Percentiles rank a stretch among this genome's conserved stretches.
Evolutionary conservation across 257 asterid genomes (phyloP).

Genomic region (Cinchona pubescens): DNA sequence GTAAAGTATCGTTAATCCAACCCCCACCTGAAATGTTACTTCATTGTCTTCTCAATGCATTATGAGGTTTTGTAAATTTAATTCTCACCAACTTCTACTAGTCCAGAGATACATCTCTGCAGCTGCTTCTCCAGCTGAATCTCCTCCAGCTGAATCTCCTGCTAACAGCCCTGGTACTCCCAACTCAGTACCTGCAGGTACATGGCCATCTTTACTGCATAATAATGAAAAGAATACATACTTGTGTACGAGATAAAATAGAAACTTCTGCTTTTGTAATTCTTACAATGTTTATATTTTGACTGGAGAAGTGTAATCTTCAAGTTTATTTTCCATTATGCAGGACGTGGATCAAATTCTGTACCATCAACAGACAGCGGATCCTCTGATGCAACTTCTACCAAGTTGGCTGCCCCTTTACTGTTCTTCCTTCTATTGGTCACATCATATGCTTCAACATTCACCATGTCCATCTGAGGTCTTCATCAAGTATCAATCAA

Average conservation of each 20-base stretch:
- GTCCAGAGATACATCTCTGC: constrained; percentile 18
- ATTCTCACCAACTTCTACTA: constrained; percentile 6
- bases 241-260: background rate
- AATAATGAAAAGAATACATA: background rate
- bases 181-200: constrained; percentile 27
- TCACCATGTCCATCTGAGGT: constrained; percentile 8
- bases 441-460: constrained; percentile 29
- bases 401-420: constrained; percentile 36
- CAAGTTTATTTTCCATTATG: background rate
- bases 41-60: background rate
- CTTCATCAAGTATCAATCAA: background rate
- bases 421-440: constrained; percentile 33
- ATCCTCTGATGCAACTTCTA: constrained; percentile 34
- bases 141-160: constrained; percentile 68
- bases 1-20: constrained; percentile 22
- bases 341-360: constrained; percentile 34
- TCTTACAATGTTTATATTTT: background rate
- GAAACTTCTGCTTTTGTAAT: background rate
- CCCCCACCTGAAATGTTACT: background rate
- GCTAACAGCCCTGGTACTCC: constrained; percentile 42
- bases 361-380: constrained; percentile 34
- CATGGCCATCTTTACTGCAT: background rate
- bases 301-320: background rate
- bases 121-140: constrained; percentile 61
- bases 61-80: background rate